Evolutionary conservation across 1,284 basidiomycete species (phyloP).

Genomic region (Fistulinella staudtii): DNA sequence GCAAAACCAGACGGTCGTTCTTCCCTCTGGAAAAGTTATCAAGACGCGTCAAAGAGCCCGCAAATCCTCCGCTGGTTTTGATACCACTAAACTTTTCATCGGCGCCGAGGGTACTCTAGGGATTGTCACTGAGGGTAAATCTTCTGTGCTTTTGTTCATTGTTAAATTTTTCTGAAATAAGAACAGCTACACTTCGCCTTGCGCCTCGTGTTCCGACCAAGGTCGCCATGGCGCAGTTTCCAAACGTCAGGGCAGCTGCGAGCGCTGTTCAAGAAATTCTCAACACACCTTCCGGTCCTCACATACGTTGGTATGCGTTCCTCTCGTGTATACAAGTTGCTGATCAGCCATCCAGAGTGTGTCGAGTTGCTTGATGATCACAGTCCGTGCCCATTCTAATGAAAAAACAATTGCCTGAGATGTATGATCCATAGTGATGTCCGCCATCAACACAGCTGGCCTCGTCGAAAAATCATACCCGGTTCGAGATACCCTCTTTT

Average conservation of each 20-base stretch:
- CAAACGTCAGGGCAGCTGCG: constrained; percentile 60
- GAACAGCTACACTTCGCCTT: constrained; percentile 70
- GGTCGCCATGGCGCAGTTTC: constrained; percentile 71
- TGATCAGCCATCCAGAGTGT: constrained; percentile 54
- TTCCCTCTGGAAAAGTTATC: constrained; percentile 76
- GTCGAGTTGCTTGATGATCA: constrained; percentile 77
- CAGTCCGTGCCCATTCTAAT: constrained; percentile 37
- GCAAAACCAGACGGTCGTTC: constrained; percentile 59
- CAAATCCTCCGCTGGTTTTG: constrained; percentile 76
- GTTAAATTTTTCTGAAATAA: constrained; percentile 1
- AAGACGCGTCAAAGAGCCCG: constrained; percentile 70
- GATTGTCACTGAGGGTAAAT: constrained; percentile 68
- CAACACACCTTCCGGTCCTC: constrained; percentile 56
- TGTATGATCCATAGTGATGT: constrained; percentile 54
- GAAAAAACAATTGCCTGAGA: not conserved
- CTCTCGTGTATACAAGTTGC: constrained; percentile 3
- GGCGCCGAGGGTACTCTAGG: constrained; percentile 82
- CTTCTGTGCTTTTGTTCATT: too few relatives aligned
- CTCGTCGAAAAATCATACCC: constrained; percentile 59
- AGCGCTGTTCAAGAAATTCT: constrained; percentile 77
- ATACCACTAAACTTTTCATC: constrained; percentile 77
- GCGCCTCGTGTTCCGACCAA: constrained; percentile 73
- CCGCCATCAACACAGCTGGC: constrained; percentile 68
- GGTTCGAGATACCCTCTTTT: constrained; percentile 78
- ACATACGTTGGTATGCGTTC: constrained; percentile 45